Base-by-base conservation (phyloP, 2,329 filamentous ascomycete genomes). In the Botrytis sinoallii region DNA sequence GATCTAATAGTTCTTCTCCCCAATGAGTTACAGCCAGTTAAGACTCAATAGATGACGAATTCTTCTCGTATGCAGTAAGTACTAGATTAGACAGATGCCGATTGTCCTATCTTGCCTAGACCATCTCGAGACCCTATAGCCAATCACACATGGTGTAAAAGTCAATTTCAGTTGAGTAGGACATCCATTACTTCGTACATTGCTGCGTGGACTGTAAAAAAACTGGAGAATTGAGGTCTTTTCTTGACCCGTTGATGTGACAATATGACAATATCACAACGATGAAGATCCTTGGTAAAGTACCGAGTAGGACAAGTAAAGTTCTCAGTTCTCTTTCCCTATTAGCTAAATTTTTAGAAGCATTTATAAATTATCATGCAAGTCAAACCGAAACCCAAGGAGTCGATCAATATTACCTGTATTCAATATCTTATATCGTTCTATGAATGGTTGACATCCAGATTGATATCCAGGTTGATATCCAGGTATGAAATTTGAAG, bases 221-320 rank as follows among this genome's bases (percentile, higher is more conserved):
- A 55, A 55, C 14, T 22, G 46, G 46, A 67, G 65, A 35, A 32
- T 35, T 44, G 40, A 42, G 22, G 22, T 60, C 32, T 52, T 42
- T 46, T 32, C 25, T 35, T 38, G 40, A 32, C 40, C 63, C 20
- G 29, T 68, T 16, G 61, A 67, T 55, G 32, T 40, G 16, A 67
- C 29, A n/a, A 7, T 16, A 55, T 29, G 38, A 65, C 40, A 57
- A 29, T 66, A 66, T n/a, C 44, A 66, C 38, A 22, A 66, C n/a
- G 64, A 29, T 67, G 70, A 59, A 66, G 48, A 72, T 72, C 61
- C 70, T 72, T 68, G 48, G 40, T 63, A 8, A n/a, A 57, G 70
- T 20, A 67, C 38, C 29, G 52, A 57, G n/a, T 29, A 57, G 52
- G 52, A 71, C 55, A 25, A 71, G 59, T n/a, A 70, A 10, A 48